These are phyloP conservation scores for Candida broadrunensis DNA, from an alignment of 805 yeast genomes.

Conservation along the genomic window DNA sequence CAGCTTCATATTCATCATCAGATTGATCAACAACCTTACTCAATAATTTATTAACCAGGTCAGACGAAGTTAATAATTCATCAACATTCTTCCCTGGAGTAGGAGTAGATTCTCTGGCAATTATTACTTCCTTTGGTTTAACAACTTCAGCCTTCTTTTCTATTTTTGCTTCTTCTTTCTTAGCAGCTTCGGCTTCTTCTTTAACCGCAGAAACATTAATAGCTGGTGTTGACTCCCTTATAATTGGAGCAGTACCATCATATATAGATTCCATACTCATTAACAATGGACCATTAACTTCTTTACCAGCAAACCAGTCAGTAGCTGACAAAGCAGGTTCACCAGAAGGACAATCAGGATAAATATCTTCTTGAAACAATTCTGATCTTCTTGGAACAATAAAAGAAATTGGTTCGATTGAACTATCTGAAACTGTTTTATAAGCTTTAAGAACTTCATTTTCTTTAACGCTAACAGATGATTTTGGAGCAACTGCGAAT, in stretches of 20 bases:
- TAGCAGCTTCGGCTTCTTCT: slow-evolving; percentile 17
- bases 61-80: slow-evolving; percentile 34
- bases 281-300: slow-evolving; percentile 78
- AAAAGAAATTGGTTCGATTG: slow-evolving; percentile 88
- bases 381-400: slow-evolving; percentile 93
- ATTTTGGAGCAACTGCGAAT: slow-evolving; percentile 83
- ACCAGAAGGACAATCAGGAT: slow-evolving; percentile 84
- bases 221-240: slow-evolving; percentile 39
- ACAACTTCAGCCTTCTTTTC: slow-evolving; percentile 10
- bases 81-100: slow-evolving; percentile 27
- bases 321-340: slow-evolving; percentile 74
- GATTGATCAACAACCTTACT: slow-evolving; percentile 36
- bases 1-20: slow-evolving; percentile 32
- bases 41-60: slow-evolving; percentile 32
- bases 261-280: slow-evolving; percentile 72
- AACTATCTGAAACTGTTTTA: slow-evolving; percentile 83
- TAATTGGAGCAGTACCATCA: slow-evolving; percentile 65
- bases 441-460: slow-evolving; percentile 81
- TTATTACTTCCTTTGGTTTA: slow-evolving; percentile 3
- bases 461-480: slow-evolving; percentile 71
- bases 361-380: slow-evolving; percentile 87
- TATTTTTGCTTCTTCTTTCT: slow-evolving; percentile 13
- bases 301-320: slow-evolving; percentile 79
- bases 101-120: slow-evolving; percentile 9
- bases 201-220: slow-evolving; percentile 23